Conservation (phyloP, 371 early-diverging fungal genomes). For the Mortierella sp. region DNA sequence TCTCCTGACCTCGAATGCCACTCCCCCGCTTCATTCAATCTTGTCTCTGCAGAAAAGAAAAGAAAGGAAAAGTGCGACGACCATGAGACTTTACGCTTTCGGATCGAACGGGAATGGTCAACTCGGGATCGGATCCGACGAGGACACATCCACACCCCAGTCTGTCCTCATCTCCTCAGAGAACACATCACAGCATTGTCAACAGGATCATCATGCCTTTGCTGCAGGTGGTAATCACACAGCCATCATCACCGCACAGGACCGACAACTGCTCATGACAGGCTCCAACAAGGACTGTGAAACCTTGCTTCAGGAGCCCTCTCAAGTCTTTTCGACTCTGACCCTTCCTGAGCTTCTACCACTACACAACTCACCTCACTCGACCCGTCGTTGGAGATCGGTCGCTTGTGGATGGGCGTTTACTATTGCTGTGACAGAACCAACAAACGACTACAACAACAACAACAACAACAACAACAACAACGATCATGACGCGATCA, state of each 20-base stretch:
- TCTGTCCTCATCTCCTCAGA: not conserved
- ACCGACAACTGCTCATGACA: constrained; percentile 49
- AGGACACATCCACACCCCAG: constrained; percentile 38
- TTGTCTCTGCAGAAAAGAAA: not conserved
- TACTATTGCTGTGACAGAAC: constrained; percentile 56
- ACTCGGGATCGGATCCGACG: constrained; percentile 63
- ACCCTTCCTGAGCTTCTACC: too few relatives aligned
- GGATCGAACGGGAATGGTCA: constrained; percentile 76
- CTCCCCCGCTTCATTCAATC: not conserved
- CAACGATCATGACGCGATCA: not conserved
- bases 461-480: constrained; percentile 7
- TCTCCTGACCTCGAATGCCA: not conserved
- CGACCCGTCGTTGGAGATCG: constrained; percentile 56
- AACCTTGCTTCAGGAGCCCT: constrained; percentile 26
- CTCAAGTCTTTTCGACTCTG: constrained; percentile 22
- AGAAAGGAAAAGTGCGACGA: not conserved
- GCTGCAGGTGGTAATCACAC: constrained; percentile 77
- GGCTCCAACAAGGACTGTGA: constrained; percentile 57
- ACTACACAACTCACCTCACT: not conserved
- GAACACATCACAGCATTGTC: not conserved
- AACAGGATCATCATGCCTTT: constrained; percentile 15
- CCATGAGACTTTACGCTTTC: constrained; percentile 52
- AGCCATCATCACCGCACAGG: constrained; percentile 54
- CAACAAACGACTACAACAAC: not conserved
- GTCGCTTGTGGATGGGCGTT: constrained; percentile 73